A percentile compares a stretch with the other conserved stretches of the same genome.
These are phyloP conservation scores for Reutealis trisperma DNA, from an alignment of 345 rosid species.

Conservation along the genomic window DNA sequence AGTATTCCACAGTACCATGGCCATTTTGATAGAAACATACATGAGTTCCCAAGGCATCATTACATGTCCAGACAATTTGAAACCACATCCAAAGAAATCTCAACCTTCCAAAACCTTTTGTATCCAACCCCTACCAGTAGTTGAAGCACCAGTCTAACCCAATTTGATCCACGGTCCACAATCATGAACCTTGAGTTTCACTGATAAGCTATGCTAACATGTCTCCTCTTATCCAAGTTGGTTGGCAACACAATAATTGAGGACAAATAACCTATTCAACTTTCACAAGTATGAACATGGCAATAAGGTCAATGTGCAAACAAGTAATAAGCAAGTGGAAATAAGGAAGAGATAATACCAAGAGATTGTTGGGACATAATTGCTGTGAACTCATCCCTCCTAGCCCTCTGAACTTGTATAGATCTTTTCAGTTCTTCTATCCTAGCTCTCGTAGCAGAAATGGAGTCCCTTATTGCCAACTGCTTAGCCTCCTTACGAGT, in stretches of 20 bases:
- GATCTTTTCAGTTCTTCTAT: constrained; percentile 56
- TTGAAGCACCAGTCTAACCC: neutral
- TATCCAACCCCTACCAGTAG: neutral
- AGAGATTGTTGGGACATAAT: constrained; percentile 55
- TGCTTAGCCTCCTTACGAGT: constrained; percentile 75
- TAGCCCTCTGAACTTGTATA: constrained; percentile 57
- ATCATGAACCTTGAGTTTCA: neutral
- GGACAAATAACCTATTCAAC: neutral
- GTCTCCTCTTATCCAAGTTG: neutral
- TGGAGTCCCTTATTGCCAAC: constrained; percentile 61
- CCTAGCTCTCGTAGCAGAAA: constrained; percentile 59
- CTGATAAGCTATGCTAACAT: neutral
- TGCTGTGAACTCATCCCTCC: constrained; percentile 59
- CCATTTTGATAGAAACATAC: neutral
- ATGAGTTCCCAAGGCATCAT: neutral
- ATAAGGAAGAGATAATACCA: constrained; percentile 42
- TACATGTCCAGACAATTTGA: neutral
- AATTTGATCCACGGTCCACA: neutral
- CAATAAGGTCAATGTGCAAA: neutral
- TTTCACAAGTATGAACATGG: neutral
- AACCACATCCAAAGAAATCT: constrained; percentile 8
- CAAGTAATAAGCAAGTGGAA: constrained; percentile 8
- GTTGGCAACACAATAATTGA: neutral
- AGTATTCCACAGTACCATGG: neutral
- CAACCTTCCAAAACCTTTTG: neutral